These are phyloP conservation scores for Penicillium fimorum DNA, from an alignment of 495 filamentous ascomycete genomes.

Conservation along the genomic window DNA sequence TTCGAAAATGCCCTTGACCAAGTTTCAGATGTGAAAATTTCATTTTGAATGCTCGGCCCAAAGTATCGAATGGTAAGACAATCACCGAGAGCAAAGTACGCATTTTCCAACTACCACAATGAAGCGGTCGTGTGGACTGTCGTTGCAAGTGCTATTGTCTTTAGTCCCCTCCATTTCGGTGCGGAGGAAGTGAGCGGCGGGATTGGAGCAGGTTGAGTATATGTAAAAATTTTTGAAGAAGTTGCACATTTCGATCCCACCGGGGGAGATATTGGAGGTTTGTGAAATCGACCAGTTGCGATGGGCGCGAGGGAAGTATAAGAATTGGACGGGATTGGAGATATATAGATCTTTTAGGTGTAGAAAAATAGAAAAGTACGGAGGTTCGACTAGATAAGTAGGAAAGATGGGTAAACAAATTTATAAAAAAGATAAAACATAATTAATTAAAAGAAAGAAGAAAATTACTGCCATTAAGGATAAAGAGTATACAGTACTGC, in stretches of 20 bases:
- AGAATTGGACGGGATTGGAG: too few relatives aligned
- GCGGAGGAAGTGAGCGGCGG: slow-evolving; percentile 64
- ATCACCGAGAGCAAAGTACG: slow-evolving; percentile 48
- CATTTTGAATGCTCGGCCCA: not conserved
- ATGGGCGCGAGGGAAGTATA: slow-evolving; percentile 5
- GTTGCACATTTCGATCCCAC: slow-evolving; percentile 64
- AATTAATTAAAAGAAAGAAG: not conserved
- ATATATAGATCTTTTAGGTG: not conserved
- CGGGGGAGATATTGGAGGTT: slow-evolving; percentile 4
- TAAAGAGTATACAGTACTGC: slow-evolving; percentile 25
- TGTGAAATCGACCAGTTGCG: not conserved
- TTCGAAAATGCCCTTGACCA: slow-evolving; percentile 4
- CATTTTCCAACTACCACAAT: slow-evolving; percentile 69
- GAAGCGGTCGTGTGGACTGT: slow-evolving; percentile 71
- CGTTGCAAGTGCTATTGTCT: slow-evolving; percentile 54
- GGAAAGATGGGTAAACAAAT: not conserved
- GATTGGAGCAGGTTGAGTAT: slow-evolving; percentile 67
- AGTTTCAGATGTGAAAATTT: slow-evolving; percentile 7
- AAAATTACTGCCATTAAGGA: slow-evolving; percentile 15
- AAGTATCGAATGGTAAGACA: slow-evolving; percentile 6
- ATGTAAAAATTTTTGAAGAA: slow-evolving; percentile 76
- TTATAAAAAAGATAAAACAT: slow-evolving; percentile 3
- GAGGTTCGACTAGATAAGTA: not conserved
- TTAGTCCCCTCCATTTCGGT: slow-evolving; percentile 63
- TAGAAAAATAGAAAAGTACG: not conserved